These are phyloP conservation scores for Emergomyces pasteurianus DNA, from an alignment of 2,329 filamentous ascomycete genomes.

Conservation along the genomic window DNA sequence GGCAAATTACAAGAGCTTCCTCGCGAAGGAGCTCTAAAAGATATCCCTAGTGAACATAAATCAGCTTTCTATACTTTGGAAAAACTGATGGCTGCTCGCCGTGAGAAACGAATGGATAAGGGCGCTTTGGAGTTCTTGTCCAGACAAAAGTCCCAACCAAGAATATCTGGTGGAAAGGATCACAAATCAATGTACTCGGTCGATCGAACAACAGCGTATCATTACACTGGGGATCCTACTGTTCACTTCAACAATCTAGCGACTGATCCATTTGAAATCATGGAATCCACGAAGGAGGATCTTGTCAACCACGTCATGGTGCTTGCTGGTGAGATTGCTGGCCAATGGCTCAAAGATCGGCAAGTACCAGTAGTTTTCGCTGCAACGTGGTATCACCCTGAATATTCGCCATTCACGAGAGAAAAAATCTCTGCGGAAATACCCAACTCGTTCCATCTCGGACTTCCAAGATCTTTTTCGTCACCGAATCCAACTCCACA, in stretches of 20 bases:
- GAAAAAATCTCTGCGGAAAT: constrained; percentile 33
- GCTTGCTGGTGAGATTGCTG: constrained; percentile 41
- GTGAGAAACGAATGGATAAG: constrained; percentile 24
- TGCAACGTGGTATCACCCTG: constrained; percentile 25
- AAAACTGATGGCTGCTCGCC: constrained; percentile 29
- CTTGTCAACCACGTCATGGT: constrained; percentile 43
- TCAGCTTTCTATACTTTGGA: constrained; percentile 24
- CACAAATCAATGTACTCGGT: constrained; percentile 18
- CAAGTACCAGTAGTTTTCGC: constrained; percentile 40
- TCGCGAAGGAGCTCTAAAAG: constrained; percentile 16
- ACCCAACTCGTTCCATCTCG: constrained; percentile 8
- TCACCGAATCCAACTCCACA: constrained; percentile 39
- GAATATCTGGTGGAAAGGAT: constrained; percentile 16
- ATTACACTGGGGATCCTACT: constrained; percentile 31
- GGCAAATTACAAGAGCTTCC: constrained; percentile 16
- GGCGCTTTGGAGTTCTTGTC: constrained; percentile 26
- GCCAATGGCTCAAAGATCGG: constrained; percentile 40
- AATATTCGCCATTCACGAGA: constrained; percentile 12
- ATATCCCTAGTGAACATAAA: constrained; percentile 23
- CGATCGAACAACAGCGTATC: constrained; percentile 20
- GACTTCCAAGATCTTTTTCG: constrained; percentile 28
- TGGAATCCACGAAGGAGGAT: constrained; percentile 27
- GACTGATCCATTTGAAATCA: constrained; percentile 25
- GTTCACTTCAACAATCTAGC: constrained; percentile 23
- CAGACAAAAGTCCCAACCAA: constrained; percentile 3